Conservation (phyloP, 257 asterid species). For the Cruciata laevipes region DNA sequence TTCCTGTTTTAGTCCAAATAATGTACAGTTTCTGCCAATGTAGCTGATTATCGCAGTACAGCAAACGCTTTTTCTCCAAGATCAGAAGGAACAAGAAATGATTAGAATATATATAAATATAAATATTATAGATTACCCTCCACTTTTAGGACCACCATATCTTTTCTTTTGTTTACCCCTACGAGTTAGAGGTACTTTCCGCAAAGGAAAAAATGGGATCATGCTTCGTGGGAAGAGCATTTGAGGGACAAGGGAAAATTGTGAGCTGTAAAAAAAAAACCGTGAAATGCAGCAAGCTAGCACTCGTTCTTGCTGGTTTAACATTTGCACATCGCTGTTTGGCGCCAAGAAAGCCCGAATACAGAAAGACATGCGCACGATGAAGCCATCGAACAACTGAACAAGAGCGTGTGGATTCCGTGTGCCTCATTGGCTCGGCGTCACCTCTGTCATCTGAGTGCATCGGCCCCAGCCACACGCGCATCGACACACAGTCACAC, state of each 20-base stretch:
- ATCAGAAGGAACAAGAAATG: conserved; percentile 38
- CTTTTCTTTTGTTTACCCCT: conserved; percentile 35
- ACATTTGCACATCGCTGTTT: conserved; percentile 31
- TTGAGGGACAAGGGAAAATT: conserved; percentile 1
- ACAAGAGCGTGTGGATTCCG: conserved; percentile 45
- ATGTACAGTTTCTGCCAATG: background rate
- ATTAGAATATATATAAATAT: conserved; percentile 34
- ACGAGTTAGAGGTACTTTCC: conserved; percentile 12
- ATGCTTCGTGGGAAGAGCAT: conserved; percentile 13
- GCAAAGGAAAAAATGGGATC: conserved; percentile 9
- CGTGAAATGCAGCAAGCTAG: no score
- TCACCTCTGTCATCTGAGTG: conserved; percentile 26
- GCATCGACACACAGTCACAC: conserved; percentile 2
- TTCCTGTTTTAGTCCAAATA: conserved; percentile 2
- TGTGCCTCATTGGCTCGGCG: conserved; percentile 35
- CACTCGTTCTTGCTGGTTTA: conserved; percentile 36
- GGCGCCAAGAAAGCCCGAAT: conserved; percentile 21
- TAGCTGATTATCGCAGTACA: background rate
- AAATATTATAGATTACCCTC: no score
- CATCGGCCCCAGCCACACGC: conserved; percentile 15
- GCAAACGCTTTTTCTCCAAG: background rate
- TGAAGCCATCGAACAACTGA: conserved; percentile 19
- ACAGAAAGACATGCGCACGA: conserved; percentile 32
- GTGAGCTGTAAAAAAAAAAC: conserved; percentile 17
- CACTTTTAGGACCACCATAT: conserved; percentile 38